Evolutionary conservation across 2,329 filamentous ascomycete species (phyloP).

Genomic region (Exutisphaerella laricina): DNA sequence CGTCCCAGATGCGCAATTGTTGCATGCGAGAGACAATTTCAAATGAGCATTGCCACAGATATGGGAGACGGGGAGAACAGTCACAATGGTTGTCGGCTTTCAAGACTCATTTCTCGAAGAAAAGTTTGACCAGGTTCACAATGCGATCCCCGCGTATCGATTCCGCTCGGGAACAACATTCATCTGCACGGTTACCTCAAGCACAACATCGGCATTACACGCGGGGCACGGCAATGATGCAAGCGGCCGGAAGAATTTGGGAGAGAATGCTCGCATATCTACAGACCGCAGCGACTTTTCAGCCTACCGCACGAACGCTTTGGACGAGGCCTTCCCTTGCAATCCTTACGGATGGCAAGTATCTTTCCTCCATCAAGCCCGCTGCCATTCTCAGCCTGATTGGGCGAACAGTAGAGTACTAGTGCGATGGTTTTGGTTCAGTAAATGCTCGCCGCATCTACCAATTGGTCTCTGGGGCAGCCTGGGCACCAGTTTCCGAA

Average conservation of each 20-base stretch:
- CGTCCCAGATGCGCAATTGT: constrained; percentile 29
- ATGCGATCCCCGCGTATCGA: no score
- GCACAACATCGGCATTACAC: not conserved
- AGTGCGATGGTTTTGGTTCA: constrained; percentile 10
- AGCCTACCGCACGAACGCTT: constrained; percentile 24
- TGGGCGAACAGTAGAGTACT: constrained; percentile 18
- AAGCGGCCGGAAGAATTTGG: no score
- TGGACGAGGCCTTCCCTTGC: constrained; percentile 97
- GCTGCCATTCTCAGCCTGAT: constrained; percentile 39
- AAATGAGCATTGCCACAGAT: not conserved
- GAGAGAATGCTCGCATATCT: constrained; percentile 21
- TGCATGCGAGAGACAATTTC: constrained; percentile 23
- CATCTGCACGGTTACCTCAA: not conserved
- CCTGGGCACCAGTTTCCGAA: constrained; percentile 32
- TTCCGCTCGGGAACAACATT: not conserved
- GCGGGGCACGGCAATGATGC: no score
- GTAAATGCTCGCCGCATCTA: constrained; percentile 33
- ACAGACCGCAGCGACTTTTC: constrained; percentile 30
- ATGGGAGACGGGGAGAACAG: no score
- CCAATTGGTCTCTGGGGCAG: constrained; percentile 39
- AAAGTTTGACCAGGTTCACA: no score
- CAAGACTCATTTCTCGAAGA: not conserved
- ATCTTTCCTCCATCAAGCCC: constrained; percentile 99
- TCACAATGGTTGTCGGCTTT: no score
- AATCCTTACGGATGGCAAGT: constrained; percentile 57